These are phyloP conservation scores for Fusarium concolor DNA, from an alignment of 2,329 filamentous ascomycete genomes.

Conservation along the genomic window DNA sequence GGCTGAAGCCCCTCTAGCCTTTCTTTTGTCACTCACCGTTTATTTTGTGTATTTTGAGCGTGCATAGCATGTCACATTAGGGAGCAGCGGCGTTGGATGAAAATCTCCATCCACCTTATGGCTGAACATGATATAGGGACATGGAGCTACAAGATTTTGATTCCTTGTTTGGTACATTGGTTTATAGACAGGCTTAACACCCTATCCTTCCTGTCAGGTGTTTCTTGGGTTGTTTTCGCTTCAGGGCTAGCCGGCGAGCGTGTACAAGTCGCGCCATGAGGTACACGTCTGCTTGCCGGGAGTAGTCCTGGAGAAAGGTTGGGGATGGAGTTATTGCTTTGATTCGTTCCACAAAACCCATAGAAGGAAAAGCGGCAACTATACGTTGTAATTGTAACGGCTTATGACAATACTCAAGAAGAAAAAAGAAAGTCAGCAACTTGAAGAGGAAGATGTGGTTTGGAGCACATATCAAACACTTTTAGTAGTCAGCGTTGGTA, in stretches of 20 bases:
- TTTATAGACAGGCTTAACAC: slow-evolving; percentile 44
- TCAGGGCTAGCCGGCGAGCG: slow-evolving; percentile 3
- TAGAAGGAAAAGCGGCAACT: slow-evolving; percentile 50
- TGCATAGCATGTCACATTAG: slow-evolving; percentile 52
- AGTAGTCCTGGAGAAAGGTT: slow-evolving; percentile 18
- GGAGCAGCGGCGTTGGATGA: slow-evolving; percentile 52
- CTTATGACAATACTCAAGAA: slow-evolving; percentile 47
- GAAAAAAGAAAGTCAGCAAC: slow-evolving; percentile 32
- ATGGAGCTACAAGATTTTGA: slow-evolving; percentile 42
- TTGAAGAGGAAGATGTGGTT: slow-evolving; percentile 34
- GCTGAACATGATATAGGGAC: slow-evolving; percentile 45
- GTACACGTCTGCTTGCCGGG: slow-evolving; percentile 24
- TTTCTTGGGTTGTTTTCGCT: slow-evolving; percentile 45
- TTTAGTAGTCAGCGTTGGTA: slow-evolving; percentile 12
- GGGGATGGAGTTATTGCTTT: slow-evolving; percentile 40
- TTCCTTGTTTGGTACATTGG: slow-evolving; percentile 41
- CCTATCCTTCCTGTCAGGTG: slow-evolving; percentile 42
- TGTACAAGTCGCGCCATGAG: neutral
- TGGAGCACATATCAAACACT: slow-evolving; percentile 42
- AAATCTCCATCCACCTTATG: slow-evolving; percentile 48
- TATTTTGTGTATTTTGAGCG: slow-evolving; percentile 51
- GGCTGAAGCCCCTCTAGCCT: slow-evolving; percentile 38
- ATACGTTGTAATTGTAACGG: slow-evolving; percentile 51
- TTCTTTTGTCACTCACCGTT: slow-evolving; percentile 43
- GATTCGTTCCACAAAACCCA: slow-evolving; percentile 44